A percentile compares a stretch with the other conserved stretches of the same genome.
phyloP scores from a whole-genome alignment of 805 yeast species.

The Suhomyces pyralidae region DNA sequence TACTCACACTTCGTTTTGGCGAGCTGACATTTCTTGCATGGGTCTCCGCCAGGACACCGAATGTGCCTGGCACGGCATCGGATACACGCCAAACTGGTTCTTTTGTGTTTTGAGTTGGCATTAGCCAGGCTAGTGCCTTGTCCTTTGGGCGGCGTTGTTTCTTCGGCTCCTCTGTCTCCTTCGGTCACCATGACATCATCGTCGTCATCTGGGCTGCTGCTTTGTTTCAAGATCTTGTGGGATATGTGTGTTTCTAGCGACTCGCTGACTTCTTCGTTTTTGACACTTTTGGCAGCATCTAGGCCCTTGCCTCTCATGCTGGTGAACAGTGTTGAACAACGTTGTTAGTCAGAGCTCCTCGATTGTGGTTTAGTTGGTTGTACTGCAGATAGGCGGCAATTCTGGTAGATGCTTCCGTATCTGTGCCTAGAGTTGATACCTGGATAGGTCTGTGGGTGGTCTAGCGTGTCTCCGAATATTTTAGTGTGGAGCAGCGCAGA shows the following conservation, averaged over 20 bases:
- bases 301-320: slow-evolving; percentile 7
- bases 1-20: slow-evolving; percentile 65
- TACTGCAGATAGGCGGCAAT: background rate
- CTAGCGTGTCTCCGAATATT: background rate
- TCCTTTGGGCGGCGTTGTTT: background rate
- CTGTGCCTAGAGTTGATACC: background rate
- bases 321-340: background rate
- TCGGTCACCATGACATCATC: background rate
- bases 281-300: background rate
- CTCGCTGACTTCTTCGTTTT: background rate
- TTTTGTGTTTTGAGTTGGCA: slow-evolving; percentile 19
- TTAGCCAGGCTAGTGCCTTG: background rate
- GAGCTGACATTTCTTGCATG: slow-evolving; percentile 60
- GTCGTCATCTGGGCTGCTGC: background rate
- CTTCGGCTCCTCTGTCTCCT: background rate
- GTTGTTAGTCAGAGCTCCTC: background rate
- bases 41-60: slow-evolving; percentile 75
- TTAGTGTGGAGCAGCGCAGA: background rate
- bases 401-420: background rate
- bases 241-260: background rate
- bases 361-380: background rate
- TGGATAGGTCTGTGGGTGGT: background rate
- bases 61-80: slow-evolving; percentile 71
- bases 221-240: background rate
- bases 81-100: slow-evolving; percentile 50